phyloP scores from a whole-genome alignment of 1,284 basidiomycete species.

The Malassezia obtusa region DNA sequence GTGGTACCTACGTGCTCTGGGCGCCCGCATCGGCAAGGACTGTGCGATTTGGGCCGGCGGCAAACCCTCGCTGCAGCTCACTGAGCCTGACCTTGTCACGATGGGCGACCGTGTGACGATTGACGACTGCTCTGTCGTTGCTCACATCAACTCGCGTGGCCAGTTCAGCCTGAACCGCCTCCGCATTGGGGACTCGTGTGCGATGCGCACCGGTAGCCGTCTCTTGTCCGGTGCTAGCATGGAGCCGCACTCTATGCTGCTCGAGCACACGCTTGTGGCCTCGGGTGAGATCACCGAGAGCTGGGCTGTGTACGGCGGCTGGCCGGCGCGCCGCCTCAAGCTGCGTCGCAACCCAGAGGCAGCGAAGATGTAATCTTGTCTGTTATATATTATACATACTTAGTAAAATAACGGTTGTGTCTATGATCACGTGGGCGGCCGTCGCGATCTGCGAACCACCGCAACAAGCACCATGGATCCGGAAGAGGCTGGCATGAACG shows the following conservation, averaged over 20 bases:
- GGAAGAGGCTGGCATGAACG: constrained; percentile 11
- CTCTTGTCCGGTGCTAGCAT: constrained; percentile 44
- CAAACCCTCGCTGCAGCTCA: constrained; percentile 45
- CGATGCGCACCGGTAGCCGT: constrained; percentile 43
- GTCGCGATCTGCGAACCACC: background rate
- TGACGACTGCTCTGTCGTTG: constrained; percentile 47
- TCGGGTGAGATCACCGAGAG: constrained; percentile 47
- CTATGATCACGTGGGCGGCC: background rate
- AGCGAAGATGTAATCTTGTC: background rate
- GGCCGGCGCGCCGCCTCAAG: constrained; percentile 42
- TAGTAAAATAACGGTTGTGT: background rate
- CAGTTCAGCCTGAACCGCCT: constrained; percentile 46
- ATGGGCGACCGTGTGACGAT: constrained; percentile 45
- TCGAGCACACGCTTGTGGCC: constrained; percentile 46
- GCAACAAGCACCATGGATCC: constrained; percentile 11
- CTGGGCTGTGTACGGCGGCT: constrained; percentile 45
- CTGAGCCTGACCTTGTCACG: constrained; percentile 45
- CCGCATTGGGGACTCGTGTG: constrained; percentile 44
- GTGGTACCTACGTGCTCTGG: constrained; percentile 43
- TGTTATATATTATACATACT: background rate
- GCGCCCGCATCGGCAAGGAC: constrained; percentile 40
- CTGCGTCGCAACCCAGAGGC: constrained; percentile 13
- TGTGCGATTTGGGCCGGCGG: constrained; percentile 47
- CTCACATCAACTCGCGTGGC: constrained; percentile 47
- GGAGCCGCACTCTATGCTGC: constrained; percentile 45